Evolutionary conservation across 495 filamentous ascomycete genomes (phyloP).

Genomic region (Clohesyomyces aquaticus): DNA sequence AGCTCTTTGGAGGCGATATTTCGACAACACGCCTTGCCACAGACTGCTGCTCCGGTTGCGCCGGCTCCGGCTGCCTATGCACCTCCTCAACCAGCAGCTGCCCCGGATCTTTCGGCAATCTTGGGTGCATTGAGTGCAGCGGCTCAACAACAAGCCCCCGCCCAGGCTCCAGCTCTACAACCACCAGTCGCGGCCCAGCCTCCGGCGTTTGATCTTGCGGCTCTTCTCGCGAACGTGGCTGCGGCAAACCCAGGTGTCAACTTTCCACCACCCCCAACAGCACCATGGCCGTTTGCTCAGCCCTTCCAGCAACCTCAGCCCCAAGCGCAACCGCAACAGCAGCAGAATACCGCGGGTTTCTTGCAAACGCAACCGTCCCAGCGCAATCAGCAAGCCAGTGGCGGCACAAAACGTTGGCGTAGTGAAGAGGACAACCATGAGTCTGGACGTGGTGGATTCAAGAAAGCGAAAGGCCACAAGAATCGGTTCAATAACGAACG

Average conservation of each 20-base stretch:
- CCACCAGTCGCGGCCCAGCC: background rate
- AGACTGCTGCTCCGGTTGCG: conserved; percentile 2
- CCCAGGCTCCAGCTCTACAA: conserved; percentile 3
- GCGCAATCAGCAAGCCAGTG: conserved; percentile 11
- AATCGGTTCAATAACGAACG: background rate
- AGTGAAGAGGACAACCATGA: conserved; percentile 20
- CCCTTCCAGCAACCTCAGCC: conserved; percentile 14
- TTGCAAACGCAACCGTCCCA: conserved; percentile 14
- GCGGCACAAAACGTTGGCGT: conserved; percentile 19
- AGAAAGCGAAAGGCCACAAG: conserved; percentile 29
- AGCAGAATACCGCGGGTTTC: background rate
- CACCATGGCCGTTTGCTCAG: conserved; percentile 12
- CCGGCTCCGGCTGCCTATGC: background rate
- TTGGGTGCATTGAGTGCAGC: conserved; percentile 18
- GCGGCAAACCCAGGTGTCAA: background rate
- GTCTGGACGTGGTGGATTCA: conserved; percentile 23
- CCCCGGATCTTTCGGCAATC: conserved; percentile 21
- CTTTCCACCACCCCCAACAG: conserved; percentile 1
- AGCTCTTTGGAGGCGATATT: conserved; percentile 43
- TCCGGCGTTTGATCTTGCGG: background rate
- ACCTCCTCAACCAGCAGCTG: conserved; percentile 12
- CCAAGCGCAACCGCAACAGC: conserved; percentile 10
- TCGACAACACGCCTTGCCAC: conserved; percentile 40
- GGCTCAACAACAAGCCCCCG: conserved; percentile 20
- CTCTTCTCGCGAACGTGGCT: background rate